Evolutionary conservation across 2,329 filamentous ascomycete species (phyloP), one percentile per base, ranked within the genome.

Genomic region (Ophiostoma sp.): DNA sequence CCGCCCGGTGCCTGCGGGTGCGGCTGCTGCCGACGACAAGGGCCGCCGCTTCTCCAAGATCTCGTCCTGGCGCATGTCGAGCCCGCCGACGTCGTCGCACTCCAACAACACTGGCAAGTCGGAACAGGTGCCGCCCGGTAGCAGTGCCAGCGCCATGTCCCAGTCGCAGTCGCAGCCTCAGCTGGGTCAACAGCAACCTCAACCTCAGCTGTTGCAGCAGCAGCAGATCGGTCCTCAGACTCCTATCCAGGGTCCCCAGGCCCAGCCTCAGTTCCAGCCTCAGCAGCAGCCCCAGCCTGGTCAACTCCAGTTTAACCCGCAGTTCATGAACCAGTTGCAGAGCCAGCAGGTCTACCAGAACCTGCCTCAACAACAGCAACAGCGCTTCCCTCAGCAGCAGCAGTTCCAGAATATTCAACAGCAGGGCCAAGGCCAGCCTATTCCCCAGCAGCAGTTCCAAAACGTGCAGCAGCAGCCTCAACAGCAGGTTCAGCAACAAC

Each of bases 21-120:
- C 59, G 17, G 36, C 70, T 3, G 64, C 52, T 2, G 17, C 50
- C 4, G 75, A 74, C 6, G 75, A 75, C 6, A 76, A 75, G 71
- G 5, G n/a, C 19, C 63, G 70, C 2, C 71, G 75, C 6, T 57
- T 76, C 28, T 75, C 74, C 9, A 74, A 73, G 55, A 68, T 75
- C 12, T 22, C 71, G n/a, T 48, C n/a, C 50, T 75, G 75, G 75
- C 74, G 74, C n/a, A 71, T 57, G 22, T 75, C 75, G 22, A 74
- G 72, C 15, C 74, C 75, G 28, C 74, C 75, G 19, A 17, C 74
- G 6, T 72, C 73, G 2, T 69, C 75, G 15, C 73, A 76, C 12
- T 73, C 59, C 3, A 61, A n/a, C 72, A 71, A 68, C 48, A 31
- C 15, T 8, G 9, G 19, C 6, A 48, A 52, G 25, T 3, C 15